Conservation (phyloP, 352 stramenopile species). For the Pythium sukuiense region DNA sequence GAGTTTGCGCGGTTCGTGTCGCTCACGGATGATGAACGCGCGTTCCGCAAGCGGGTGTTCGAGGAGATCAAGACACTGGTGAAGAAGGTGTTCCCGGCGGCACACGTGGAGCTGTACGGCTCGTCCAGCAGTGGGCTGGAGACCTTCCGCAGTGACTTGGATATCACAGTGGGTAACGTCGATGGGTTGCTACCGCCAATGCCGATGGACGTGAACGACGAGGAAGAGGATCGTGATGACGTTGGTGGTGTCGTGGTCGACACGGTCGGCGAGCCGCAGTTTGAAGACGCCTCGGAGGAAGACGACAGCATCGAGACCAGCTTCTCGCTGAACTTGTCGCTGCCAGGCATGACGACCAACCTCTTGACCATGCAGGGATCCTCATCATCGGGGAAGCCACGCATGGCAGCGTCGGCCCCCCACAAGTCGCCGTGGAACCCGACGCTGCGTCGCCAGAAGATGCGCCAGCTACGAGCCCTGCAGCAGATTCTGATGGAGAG, state of each 20-base stretch:
- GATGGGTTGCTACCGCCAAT: not conserved
- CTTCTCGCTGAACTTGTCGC: slow-evolving; percentile 66
- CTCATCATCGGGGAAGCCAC: not conserved
- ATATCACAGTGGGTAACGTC: slow-evolving; percentile 70
- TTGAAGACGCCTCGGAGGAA: not conserved
- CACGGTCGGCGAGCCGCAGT: slow-evolving; percentile 12
- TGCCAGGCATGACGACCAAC: slow-evolving; percentile 16
- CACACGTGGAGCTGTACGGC: slow-evolving; percentile 61
- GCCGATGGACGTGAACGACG: not conserved
- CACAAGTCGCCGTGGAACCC: slow-evolving; percentile 76
- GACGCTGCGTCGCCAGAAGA: slow-evolving; percentile 55
- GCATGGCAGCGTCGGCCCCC: slow-evolving; percentile 7
- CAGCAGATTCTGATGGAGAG: slow-evolving; percentile 50
- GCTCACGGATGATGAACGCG: slow-evolving; percentile 43
- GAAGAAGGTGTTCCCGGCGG: slow-evolving; percentile 35
- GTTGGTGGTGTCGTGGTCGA: slow-evolving; percentile 7
- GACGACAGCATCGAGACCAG: slow-evolving; percentile 41
- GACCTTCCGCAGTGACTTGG: slow-evolving; percentile 74
- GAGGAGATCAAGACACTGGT: slow-evolving; percentile 49
- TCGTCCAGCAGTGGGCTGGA: slow-evolving; percentile 71
- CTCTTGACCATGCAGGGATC: not conserved
- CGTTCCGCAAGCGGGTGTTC: slow-evolving; percentile 41
- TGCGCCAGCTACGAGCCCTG: slow-evolving; percentile 51
- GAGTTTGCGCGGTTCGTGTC: slow-evolving; percentile 45
- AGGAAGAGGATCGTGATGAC: slow-evolving; percentile 10